phyloP scores from a whole-genome alignment of 1,284 basidiomycete genomes.

The Pterulicium gracile region DNA sequence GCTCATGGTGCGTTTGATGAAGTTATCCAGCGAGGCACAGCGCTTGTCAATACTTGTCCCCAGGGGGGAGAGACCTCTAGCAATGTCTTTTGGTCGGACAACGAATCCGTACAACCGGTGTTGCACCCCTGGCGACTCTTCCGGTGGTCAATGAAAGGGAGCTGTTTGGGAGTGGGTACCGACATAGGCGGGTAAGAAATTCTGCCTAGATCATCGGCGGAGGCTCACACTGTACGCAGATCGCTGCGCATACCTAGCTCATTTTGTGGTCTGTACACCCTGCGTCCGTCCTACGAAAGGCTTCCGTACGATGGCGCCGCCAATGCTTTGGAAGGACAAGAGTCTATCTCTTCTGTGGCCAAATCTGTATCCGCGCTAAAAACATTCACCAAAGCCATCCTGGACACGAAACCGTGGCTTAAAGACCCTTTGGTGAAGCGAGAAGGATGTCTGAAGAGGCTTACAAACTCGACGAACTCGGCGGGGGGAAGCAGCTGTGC shows the following conservation, averaged over 20 bases:
- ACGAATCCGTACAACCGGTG: conserved; percentile 33
- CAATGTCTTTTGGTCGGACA: conserved; percentile 41
- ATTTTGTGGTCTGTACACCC: conserved; percentile 56
- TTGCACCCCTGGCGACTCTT: conserved; percentile 46
- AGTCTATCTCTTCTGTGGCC: conserved; percentile 56
- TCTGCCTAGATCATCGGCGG: background rate
- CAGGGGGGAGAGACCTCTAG: conserved; percentile 58
- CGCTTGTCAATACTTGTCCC: background rate
- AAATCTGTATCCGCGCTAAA: conserved; percentile 47
- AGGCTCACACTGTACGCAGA: conserved; percentile 18
- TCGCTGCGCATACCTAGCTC: conserved; percentile 63
- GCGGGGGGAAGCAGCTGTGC: conserved; percentile 41
- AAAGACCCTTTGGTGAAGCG: conserved; percentile 52
- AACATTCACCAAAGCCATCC: conserved; percentile 49
- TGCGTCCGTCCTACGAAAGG: conserved; percentile 62
- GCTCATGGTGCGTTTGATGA: conserved; percentile 32
- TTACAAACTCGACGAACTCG: conserved; percentile 50
- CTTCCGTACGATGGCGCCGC: conserved; percentile 58
- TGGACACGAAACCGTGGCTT: conserved; percentile 54
- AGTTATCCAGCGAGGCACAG: background rate
- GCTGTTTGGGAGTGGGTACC: conserved; percentile 54
- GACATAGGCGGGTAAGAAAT: conserved; percentile 50
- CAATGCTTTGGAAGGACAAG: conserved; percentile 60
- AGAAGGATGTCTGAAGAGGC: conserved; percentile 52
- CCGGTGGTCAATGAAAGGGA: conserved; percentile 43